These are phyloP conservation scores for Mucor circinelloides DNA, from an alignment of 371 early-diverging fungal species.

Conservation along the genomic window DNA sequence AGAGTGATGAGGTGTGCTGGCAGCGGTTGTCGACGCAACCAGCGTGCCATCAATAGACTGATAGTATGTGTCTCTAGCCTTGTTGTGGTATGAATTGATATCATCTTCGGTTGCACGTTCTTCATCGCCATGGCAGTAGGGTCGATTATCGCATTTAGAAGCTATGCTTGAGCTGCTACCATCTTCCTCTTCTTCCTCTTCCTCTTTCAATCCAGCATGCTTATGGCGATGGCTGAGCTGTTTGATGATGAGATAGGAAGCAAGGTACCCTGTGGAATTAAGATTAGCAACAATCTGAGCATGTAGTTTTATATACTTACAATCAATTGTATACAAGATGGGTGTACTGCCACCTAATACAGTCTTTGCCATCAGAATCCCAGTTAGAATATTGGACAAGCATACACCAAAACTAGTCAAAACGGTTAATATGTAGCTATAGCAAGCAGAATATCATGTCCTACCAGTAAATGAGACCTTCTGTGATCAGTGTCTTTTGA, in stretches of 20 bases:
- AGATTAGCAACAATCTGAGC: neutral
- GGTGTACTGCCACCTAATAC: constrained; percentile 46
- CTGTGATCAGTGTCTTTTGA: constrained; percentile 39
- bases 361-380: constrained; percentile 29
- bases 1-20: neutral
- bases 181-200: constrained; percentile 21
- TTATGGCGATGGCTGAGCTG: constrained; percentile 36
- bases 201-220: neutral
- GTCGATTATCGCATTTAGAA: neutral
- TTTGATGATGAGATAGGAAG: constrained; percentile 52
- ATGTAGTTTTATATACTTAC: constrained; percentile 20
- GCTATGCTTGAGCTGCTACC: constrained; percentile 8
- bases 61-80: neutral
- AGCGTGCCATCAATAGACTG: constrained; percentile 7
- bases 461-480: constrained; percentile 51
- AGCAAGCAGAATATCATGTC: neutral
- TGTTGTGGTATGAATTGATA: neutral
- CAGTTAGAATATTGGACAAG: constrained; percentile 48
- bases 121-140: neutral
- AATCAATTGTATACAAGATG: constrained; percentile 50
- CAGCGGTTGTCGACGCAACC: neutral
- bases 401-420: constrained; percentile 46
- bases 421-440: neutral
- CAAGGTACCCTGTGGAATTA: constrained; percentile 41
- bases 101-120: neutral